Evolutionary conservation across 768 basidiomycete genomes (phyloP).

Genomic region (Ramaria sp.): DNA sequence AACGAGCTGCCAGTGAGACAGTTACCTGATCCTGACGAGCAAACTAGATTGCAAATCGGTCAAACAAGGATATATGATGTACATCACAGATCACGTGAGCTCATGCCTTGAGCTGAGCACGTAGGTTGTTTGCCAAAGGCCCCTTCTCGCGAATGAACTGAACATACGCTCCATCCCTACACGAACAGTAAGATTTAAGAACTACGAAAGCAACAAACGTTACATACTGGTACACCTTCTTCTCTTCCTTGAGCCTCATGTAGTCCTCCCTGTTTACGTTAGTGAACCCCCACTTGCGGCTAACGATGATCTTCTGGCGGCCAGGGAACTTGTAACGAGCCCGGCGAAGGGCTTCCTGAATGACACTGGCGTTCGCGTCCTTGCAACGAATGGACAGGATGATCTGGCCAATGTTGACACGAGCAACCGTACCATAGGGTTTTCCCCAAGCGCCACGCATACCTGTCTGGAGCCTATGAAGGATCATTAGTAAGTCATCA

Average conservation of each 20-base stretch:
- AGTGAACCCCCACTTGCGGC: conserved; percentile 99
- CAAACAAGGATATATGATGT: conserved; percentile 14
- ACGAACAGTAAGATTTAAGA: conserved; percentile 11
- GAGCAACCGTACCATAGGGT: conserved; percentile 91
- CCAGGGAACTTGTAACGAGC: conserved; percentile 99
- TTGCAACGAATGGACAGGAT: conserved; percentile 88
- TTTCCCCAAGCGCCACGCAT: conserved; percentile 99
- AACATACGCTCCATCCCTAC: conserved; percentile 89
- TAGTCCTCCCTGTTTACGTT: conserved; percentile 88
- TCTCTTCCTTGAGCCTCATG: conserved; percentile 77
- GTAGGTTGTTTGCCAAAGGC: conserved; percentile 74
- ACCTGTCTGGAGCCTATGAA: conserved; percentile 73
- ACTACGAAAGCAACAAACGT: not conserved
- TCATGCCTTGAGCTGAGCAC: conserved; percentile 68
- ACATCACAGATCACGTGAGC: conserved; percentile 20
- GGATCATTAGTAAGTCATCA: not conserved
- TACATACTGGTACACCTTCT: conserved; percentile 79
- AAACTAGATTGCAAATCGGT: conserved; percentile 13
- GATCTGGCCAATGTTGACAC: conserved; percentile 95
- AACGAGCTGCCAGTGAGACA: conserved; percentile 5
- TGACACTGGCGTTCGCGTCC: conserved; percentile 75
- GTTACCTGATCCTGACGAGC: conserved; percentile 3
- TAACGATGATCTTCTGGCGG: conserved; percentile 92
- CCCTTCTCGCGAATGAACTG: conserved; percentile 90
- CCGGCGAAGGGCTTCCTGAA: conserved; percentile 94